A percentile compares a stretch with the other conserved stretches of the same genome.
Conservation (phyloP, 176 grass and related monocot species). For the Carex myosuroides region DNA sequence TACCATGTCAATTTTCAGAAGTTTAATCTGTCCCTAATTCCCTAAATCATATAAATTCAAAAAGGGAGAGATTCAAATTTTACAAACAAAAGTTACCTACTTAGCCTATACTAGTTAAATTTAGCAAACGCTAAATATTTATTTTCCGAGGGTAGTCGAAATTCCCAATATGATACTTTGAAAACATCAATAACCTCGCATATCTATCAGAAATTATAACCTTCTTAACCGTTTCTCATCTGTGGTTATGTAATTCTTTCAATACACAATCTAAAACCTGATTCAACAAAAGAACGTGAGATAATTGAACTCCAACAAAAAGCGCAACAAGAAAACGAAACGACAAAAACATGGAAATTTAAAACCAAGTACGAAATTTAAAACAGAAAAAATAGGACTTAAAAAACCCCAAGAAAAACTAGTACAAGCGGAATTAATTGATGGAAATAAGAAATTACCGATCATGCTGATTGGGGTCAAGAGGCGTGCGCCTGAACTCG, state of each 20-base stretch:
- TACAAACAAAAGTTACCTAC: neutral
- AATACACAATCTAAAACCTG: neutral
- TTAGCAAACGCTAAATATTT: neutral
- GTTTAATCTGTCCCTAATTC: neutral
- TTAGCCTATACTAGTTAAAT: no score
- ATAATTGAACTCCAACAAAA: neutral
- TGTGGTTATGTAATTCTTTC: neutral
- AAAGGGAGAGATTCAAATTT: neutral
- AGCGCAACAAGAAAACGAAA: neutral
- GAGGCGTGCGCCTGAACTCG: neutral
- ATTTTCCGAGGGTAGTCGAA: neutral
- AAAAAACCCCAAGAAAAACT: neutral
- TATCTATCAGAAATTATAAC: neutral
- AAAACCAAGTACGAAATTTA: neutral
- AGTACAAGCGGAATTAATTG: neutral
- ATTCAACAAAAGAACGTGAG: neutral
- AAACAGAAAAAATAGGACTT: neutral
- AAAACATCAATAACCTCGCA: neutral
- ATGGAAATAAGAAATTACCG: conserved; percentile 1
- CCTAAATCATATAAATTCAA: neutral
- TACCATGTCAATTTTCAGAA: neutral
- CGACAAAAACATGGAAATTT: neutral
- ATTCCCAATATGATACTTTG: neutral
- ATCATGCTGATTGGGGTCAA: neutral
- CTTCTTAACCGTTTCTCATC: neutral